Percentiles rank a stretch among this genome's conserved stretches.
Conservation (phyloP, 2,329 filamentous ascomycete species). For the Hymenoscyphus fraxineus region DNA sequence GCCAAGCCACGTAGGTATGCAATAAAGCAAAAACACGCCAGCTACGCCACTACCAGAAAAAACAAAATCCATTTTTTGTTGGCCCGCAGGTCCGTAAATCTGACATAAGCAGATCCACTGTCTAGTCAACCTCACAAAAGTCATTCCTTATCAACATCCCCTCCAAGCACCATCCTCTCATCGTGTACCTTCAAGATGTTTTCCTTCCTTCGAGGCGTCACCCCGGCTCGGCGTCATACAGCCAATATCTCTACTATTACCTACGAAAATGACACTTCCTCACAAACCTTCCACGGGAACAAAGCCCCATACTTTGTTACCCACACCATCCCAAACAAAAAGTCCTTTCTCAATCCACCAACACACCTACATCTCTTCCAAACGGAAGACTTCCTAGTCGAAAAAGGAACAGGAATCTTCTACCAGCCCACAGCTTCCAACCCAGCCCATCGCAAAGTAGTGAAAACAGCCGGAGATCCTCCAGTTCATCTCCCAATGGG, state of each 20-base stretch:
- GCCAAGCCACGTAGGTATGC: too few relatives aligned
- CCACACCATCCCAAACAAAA: conserved; percentile 11
- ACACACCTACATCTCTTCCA: conserved; percentile 15
- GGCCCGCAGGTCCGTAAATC: too few relatives aligned
- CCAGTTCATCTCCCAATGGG: conserved; percentile 1
- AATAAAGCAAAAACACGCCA: too few relatives aligned
- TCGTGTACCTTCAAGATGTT: neutral
- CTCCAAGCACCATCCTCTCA: neutral
- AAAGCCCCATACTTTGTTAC: conserved; percentile 12
- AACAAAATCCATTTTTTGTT: too few relatives aligned
- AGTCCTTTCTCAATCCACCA: conserved; percentile 12
- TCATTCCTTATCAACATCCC: too few relatives aligned
- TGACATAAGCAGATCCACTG: too few relatives aligned
- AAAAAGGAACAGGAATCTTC: conserved; percentile 10
- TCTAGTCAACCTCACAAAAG: too few relatives aligned
- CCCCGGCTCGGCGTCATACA: conserved; percentile 8
- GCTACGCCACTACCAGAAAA: too few relatives aligned
- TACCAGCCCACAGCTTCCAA: conserved; percentile 14
- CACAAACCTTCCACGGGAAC: conserved; percentile 11
- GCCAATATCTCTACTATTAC: conserved; percentile 10
- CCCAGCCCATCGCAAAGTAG: neutral
- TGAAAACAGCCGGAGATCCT: conserved; percentile 6
- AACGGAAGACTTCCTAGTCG: conserved; percentile 13
- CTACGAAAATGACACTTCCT: conserved; percentile 15
- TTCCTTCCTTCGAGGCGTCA: neutral